Conservation (phyloP, 1,139 yeast species). For the Magnusiomyces paraingens region DNA sequence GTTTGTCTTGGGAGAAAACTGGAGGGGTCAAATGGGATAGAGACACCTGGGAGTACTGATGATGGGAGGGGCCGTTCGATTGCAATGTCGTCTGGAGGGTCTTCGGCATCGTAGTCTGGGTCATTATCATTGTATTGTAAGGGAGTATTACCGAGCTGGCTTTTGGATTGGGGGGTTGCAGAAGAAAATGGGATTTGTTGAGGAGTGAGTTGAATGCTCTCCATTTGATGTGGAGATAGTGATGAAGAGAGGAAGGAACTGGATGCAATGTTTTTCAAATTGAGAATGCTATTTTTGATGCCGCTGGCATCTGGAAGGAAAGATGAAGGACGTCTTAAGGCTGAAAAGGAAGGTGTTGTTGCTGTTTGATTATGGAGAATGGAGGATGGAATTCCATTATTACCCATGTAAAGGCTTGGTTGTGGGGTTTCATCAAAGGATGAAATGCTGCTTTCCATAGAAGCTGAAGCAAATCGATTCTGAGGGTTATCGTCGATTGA, state of each 20-base stretch:
- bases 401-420: not conserved
- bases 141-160: conserved; percentile 10
- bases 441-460: conserved; percentile 10
- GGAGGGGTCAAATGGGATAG: conserved; percentile 23
- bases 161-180: conserved; percentile 9
- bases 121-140: conserved; percentile 6
- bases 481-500: conserved; percentile 8
- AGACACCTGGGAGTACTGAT: conserved; percentile 7
- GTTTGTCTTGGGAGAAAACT: conserved; percentile 18
- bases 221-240: not conserved
- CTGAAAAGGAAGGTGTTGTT: not conserved
- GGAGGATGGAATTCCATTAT: not conserved
- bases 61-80: conserved; percentile 13
- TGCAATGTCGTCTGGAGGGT: conserved; percentile 26
- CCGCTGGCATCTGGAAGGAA: not conserved
- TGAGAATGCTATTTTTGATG: not conserved
- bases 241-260: not conserved
- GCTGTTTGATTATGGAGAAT: not conserved
- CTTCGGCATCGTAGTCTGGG: conserved; percentile 18
- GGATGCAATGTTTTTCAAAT: not conserved
- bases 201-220: conserved; percentile 7
- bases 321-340: not conserved
- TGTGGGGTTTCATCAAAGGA: conserved; percentile 6
- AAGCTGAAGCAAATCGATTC: not conserved
- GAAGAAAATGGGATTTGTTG: not conserved